Evolutionary conservation across 768 basidiomycete genomes (phyloP), one percentile per base, ranked within the genome.

Genomic region (Megacollybia marginata): DNA sequence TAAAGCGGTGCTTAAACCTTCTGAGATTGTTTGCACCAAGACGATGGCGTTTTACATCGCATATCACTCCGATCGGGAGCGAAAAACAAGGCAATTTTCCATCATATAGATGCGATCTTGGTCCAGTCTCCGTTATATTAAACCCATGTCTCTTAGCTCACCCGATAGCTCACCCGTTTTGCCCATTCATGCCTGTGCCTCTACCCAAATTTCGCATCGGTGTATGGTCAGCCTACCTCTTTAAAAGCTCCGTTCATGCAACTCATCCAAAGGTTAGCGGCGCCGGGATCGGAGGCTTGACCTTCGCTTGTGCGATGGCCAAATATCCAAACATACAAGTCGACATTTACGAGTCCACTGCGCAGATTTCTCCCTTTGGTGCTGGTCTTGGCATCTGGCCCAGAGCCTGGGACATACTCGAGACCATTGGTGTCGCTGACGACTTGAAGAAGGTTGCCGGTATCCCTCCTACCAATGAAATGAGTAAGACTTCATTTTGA

Each of bases 341-440:
- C 12, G 66, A 72, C 46, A 55, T 77, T 5, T 76, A 74, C 47
- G 76, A 76, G 55, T 66, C 72, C 5, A 62, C 74, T 18, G 55
- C 55, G n/a, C 58, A 68, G 43, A 67, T 74, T 47, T 59, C 68
- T 40, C 67, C 72, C 51, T 49, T 74, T n/a, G 75, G 73, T 18
- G 73, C 73, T 5, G 76, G 75, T 4, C 67, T 76, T 38, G 69
- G 66, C 15, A 54, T 76, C 1, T 74, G 62, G 62, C 67, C 64
- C 7, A 65, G 72, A 31, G 60, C 69, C 12, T 72, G 71, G 71
- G 67, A 71, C 28, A 64, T 74, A 6, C 52, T 77, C 28, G 59
- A 62, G 20, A 55, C 60, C 2, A 58, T 77, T 9, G 76, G 72
- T 0, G 47, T 78, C 34, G 65, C 64, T 12, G 62, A 69, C 7